These are phyloP conservation scores for Senecio squalidus DNA, from an alignment of 140 eudicot species.

Conservation along the genomic window DNA sequence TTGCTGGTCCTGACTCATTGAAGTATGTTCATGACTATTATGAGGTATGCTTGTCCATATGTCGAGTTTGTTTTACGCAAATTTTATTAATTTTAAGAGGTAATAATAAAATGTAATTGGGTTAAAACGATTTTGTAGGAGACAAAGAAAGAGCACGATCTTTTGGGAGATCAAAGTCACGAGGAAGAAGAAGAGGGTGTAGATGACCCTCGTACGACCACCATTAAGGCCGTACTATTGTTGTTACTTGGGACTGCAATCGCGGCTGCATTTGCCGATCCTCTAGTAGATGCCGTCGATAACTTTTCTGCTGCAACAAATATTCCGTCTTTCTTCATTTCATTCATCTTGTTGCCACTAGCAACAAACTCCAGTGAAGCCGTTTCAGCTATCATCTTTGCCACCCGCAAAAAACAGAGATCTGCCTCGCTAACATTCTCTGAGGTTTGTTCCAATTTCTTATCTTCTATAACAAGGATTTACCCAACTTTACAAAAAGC, in stretches of 20 bases:
- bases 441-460: slow-evolving; percentile 51
- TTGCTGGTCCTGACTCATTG: slow-evolving; percentile 44
- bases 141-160: slow-evolving; percentile 64
- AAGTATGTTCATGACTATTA: slow-evolving; percentile 53
- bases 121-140: slow-evolving; percentile 29
- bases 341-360: slow-evolving; percentile 72
- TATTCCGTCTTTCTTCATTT: slow-evolving; percentile 82
- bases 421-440: slow-evolving; percentile 87
- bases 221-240: slow-evolving; percentile 61
- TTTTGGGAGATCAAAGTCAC: slow-evolving; percentile 57
- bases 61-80: background rate
- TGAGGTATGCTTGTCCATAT: slow-evolving; percentile 44
- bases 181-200: slow-evolving; percentile 48
- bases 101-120: no score
- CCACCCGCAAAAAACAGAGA: slow-evolving; percentile 66
- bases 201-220: slow-evolving; percentile 45
- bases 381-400: slow-evolving; percentile 84
- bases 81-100: background rate
- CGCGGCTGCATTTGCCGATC: slow-evolving; percentile 93
- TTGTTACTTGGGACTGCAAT: slow-evolving; percentile 63
- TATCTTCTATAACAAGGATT: background rate
- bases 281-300: slow-evolving; percentile 75
- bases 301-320: slow-evolving; percentile 70
- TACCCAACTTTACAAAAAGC: background rate
- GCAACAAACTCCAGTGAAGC: slow-evolving; percentile 95